Base-by-base conservation (phyloP, 169 alveolate species). In the Plasmodium coatneyi region DNA sequence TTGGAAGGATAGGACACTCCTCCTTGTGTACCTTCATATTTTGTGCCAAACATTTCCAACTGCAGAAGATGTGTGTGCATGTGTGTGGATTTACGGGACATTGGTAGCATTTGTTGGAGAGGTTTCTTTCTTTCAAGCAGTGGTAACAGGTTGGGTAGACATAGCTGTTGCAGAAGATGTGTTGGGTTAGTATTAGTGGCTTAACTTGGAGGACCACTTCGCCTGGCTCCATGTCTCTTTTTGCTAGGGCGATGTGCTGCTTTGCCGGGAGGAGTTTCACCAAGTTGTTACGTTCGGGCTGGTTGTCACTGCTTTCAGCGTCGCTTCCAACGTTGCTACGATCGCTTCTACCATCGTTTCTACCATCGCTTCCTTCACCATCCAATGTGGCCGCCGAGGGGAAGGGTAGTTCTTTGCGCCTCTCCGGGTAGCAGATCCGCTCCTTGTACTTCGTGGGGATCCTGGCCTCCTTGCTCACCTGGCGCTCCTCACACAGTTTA, bases 1-100 rank as follows among this genome's bases (percentile, higher is more conserved):
- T 83, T 5, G 97, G 96, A 91, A 97, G 52, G 71, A 84, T 80
- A 5, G 78, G 95, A 74, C 99, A 97, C 80, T 97, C 99, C n/a
- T 92, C 83, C n/a, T 96, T 92, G 92, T 97, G 99, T 5, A 97
- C 87, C 28, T 97, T 95, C 46, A 96, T 96, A 83, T 97, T 97
- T 41, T 92, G 80, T 91, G 97, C 92, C 84, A 97, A 95, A 41
- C 99, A 97, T 22, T 96, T 96, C 96, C 97, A 96, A 32, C 98
- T 96, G 70, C 99, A 97, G 83, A 97, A 97, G 78, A 96, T 97
- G 60, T 92, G 95, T 46, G 97, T 96, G 54, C 99, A 97, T 9
- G 97, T 96, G 80, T 97, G 93, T 49, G 99, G 99, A 82, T 96
- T 95, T 3, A 92, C 83, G 1, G 99, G 98, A 76, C 99, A 97